These are phyloP conservation scores for Orbilia oligospora DNA, from an alignment of 2,329 filamentous ascomycete species.

Conservation along the genomic window DNA sequence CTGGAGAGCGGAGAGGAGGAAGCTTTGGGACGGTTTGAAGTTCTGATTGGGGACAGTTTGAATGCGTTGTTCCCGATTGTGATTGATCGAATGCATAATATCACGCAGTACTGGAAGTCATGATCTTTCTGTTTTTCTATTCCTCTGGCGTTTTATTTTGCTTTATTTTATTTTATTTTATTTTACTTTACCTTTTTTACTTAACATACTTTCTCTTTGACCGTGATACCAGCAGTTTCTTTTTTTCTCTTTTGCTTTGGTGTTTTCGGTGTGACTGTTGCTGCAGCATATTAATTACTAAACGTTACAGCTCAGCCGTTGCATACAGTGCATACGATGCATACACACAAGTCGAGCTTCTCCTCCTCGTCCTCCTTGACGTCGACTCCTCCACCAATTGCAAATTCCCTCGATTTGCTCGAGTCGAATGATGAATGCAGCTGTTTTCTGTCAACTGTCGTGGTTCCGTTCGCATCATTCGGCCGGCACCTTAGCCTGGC, in stretches of 20 bases:
- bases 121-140: slow-evolving; percentile 65
- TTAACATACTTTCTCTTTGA: neutral
- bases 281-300: neutral
- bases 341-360: neutral
- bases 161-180: slow-evolving; percentile 3
- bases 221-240: neutral
- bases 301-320: slow-evolving; percentile 2
- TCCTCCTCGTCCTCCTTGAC: neutral
- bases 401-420: slow-evolving; percentile 5
- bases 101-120: slow-evolving; percentile 91
- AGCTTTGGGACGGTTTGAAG: slow-evolving; percentile 87
- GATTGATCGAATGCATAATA: slow-evolving; percentile 93
- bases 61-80: slow-evolving; percentile 92
- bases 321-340: neutral
- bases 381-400: neutral
- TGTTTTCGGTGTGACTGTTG: neutral
- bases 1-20: slow-evolving; percentile 93
- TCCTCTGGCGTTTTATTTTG: neutral
- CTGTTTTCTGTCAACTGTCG: slow-evolving; percentile 24
- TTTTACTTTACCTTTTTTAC: slow-evolving; percentile 1
- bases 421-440: slow-evolving; percentile 22
- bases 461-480: slow-evolving; percentile 28
- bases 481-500: slow-evolving; percentile 9
- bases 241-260: neutral
- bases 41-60: slow-evolving; percentile 89